Base-by-base conservation (phyloP, 176 grass and related monocot genomes). In the Thalia dealbata region DNA sequence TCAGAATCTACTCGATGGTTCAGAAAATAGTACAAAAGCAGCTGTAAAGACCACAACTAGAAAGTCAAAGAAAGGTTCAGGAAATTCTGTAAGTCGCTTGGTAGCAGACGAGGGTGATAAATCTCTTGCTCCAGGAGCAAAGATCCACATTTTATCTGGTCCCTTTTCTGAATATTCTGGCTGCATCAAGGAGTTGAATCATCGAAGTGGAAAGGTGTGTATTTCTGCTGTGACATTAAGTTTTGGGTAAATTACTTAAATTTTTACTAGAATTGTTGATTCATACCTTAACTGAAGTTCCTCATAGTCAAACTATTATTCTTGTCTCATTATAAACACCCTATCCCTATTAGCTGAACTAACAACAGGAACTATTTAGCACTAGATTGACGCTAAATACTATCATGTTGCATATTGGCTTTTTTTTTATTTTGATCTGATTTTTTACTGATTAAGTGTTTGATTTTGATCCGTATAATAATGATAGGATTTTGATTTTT, bases 111-210 rank as follows among this genome's bases (percentile, higher is more conserved):
- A 23, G 50, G 22, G 42, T 63, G 2, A 25, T 25, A 43, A 28
- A 42, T 58, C 75, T 83, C 79, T 86, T 73, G 48, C 54, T 75
- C 85, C 87, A 6, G 95, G 90, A 75, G 77, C 50, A 50, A 84
- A 29, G 73, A 76, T 93, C 67, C 81, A 81, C 81, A 59, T 99
- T 83, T 56, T 88, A 16, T 86, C 83, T 6, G 90, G 90, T 5
- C 90, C 90, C 28, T 93, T 99, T 8, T 28, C 50, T 74, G 87
- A 83, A 64, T 99, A 88, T 74, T 91, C 72, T 52, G 95, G 95
- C 59, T 81, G 81, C 23, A 69, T 99, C 13, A 68, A 86, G 62
- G 79, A 91, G 85, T 7, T 88, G 48, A 81, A 93, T 78, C 67
- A 62, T 13, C 81, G 88, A 84, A 99, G 80, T 74, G 69, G 83